Conservation (phyloP, 495 filamentous ascomycete genomes). For the Tetracladium marchalianum region DNA sequence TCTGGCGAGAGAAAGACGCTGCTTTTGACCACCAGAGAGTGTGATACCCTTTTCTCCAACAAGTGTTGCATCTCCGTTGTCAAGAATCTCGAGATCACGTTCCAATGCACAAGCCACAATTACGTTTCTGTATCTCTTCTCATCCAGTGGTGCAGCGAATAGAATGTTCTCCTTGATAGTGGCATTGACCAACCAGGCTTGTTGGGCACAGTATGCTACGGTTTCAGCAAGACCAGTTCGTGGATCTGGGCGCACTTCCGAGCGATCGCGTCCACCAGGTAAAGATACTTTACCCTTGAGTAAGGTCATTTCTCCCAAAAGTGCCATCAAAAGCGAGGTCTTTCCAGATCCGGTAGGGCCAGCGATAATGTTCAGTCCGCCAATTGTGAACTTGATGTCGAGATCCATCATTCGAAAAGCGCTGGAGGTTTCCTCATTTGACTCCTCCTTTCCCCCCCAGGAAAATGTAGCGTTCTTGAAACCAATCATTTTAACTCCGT, state of each 20-base stretch:
- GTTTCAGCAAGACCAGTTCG: constrained; percentile 83
- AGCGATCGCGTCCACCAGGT: constrained; percentile 68
- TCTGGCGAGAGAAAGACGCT: constrained; percentile 89
- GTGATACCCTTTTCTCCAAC: constrained; percentile 98
- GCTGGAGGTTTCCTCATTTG: constrained; percentile 20
- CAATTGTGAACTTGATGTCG: constrained; percentile 21
- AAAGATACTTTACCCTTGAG: constrained; percentile 72
- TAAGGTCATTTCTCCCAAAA: constrained; percentile 93
- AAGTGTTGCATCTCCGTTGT: constrained; percentile 84
- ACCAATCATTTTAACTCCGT: constrained; percentile 60
- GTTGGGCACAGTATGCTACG: constrained; percentile 93
- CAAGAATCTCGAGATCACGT: constrained; percentile 84
- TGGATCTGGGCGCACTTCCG: constrained; percentile 71
- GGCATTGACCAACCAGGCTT: constrained; percentile 95
- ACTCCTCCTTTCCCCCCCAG: constrained; percentile 57
- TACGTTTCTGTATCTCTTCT: constrained; percentile 78
- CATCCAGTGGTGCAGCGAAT: constrained; percentile 76
- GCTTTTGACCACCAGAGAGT: constrained; percentile 94
- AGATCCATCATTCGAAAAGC: constrained; percentile 36
- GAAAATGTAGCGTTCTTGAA: constrained; percentile 77
- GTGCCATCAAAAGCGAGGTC: constrained; percentile 88
- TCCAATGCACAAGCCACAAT: constrained; percentile 88
- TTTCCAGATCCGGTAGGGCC: constrained; percentile 94
- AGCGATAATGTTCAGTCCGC: constrained; percentile 71
- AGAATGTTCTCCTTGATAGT: constrained; percentile 95